Base-by-base conservation (phyloP, 192 early-diverging fungal genomes). In the Coemansia furcata region DNA sequence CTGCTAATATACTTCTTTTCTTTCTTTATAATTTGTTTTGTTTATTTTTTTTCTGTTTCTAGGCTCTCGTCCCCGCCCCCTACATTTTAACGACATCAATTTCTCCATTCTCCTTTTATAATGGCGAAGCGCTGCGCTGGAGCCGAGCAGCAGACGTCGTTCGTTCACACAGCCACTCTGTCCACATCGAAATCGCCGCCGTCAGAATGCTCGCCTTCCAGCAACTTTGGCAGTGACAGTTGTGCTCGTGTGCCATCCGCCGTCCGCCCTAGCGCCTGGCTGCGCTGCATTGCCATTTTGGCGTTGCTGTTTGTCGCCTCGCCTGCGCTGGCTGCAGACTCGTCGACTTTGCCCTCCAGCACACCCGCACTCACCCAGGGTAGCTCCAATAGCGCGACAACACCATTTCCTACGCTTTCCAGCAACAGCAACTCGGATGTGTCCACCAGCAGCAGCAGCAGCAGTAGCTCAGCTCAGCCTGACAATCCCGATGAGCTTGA, bases 241-340 rank as follows among this genome's bases (percentile, higher is more conserved):
- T 14, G 50, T 30, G 50, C 29, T 30, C 50, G 12, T 54, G 29
- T 29, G 50, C 50, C 50, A 30, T 14, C 50, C 23, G 50, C 46
- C 46, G 46, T 19, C 46, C 46, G 46, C 46, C 21, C 46, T 21
- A 47, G 46, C 14, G n/a, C 49, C 26, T 73, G 71, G 66, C 40
- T 77, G 49, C 69, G 63, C 17, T 67, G 63, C 42, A 50, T 62
- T 4, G 75, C 59, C 39, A 59, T 47, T 14, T 26, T 68, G 57
- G 75, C 62, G n/a, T 26, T 77, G 40, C 55, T 72, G 17, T 43
- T 72, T 14, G 44, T 71, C 10, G 66, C 66, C 37, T 68, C 75
- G n/a, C 69, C 75, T 11, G 61, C 52, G 58, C 66, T 77, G 38
- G 69, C 70, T 6, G 62, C 65, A 60, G 59, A 68, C 36, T 55